Base-by-base conservation (phyloP, 768 basidiomycete genomes). In the Mycena albidolilacea region DNA sequence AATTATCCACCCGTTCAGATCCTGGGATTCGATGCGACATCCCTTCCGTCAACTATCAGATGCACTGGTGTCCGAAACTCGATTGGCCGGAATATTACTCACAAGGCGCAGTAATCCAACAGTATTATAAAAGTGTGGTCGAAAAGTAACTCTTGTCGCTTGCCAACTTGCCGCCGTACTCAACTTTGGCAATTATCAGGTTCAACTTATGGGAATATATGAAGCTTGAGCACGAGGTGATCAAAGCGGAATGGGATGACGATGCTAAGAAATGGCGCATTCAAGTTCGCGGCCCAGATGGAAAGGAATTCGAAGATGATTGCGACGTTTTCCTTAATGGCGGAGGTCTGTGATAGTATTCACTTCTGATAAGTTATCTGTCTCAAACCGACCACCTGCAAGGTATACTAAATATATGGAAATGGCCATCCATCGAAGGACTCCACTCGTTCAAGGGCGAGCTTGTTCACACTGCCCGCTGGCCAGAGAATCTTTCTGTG, bases 341-440 rank as follows among this genome's bases (percentile, higher is more conserved):
- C 19, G 78, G 78, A 69, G 78, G 78, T 78, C 30, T 3, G 72
- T 62, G 37, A 43, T 41, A 30, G 30, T 37, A 0, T 67, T n/a
- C 46, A 10, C 23, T 14, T 41, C 30, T 1, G 60, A 43, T 30
- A 30, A 30, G 30, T 21, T 30, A 8, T 37, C 11, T 17, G 21
- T 8, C 5, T 23, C 35, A 57, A 14, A 35, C 64, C 21, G 55
- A 65, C 2, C 17, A 5, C 23, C 8, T 62, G 0, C 70, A 19
- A 78, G 77, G 78, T 7, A 70, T 77, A 39, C 46, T 79, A 5
- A 79, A 79, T 65, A 57, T 70, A 14, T 90, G 88, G 87, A 83
- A 84, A 41, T 90, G 88, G 90, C 90, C 89, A 1, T 80, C 86
- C 11, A 89, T 90, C 55, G 78, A 80, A 7, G 89, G 88, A 5